Percentiles rank a stretch among this genome's conserved stretches.
phyloP scores from a whole-genome alignment of 768 basidiomycete species.

The Kwoniella dendrophila region DNA sequence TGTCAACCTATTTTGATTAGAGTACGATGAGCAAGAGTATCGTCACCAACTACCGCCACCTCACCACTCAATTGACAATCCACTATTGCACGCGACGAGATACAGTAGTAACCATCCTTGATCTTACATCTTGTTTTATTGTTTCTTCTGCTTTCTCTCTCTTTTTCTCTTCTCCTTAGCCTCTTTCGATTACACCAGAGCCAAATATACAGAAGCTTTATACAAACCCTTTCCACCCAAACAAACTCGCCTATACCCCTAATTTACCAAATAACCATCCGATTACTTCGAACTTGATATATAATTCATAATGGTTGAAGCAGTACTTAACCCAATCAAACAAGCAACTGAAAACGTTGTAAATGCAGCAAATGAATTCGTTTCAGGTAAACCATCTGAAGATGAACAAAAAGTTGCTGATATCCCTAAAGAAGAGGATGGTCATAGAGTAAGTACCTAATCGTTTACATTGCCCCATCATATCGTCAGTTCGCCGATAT shows the following conservation, averaged over 20 bases:
- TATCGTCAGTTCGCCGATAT: too few species aligned
- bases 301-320: slow-evolving; percentile 10
- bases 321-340: slow-evolving; percentile 9
- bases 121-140: neutral
- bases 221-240: too few species aligned
- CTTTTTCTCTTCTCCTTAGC: slow-evolving; percentile 16
- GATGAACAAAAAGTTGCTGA: slow-evolving; percentile 18
- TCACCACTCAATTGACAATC: slow-evolving; percentile 4
- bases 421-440: slow-evolving; percentile 25
- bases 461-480: too few species aligned
- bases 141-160: slow-evolving; percentile 1
- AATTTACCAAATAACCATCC: too few species aligned
- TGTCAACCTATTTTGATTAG: too few species aligned
- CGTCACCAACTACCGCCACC: slow-evolving; percentile 1
- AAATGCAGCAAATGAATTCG: slow-evolving; percentile 2
- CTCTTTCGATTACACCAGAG: slow-evolving; percentile 31
- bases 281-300: too few species aligned
- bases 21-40: too few species aligned
- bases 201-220: too few species aligned
- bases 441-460: slow-evolving; percentile 25
- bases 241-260: too few species aligned
- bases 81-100: neutral
- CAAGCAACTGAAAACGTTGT: slow-evolving; percentile 12
- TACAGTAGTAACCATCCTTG: neutral
- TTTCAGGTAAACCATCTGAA: neutral